Conservation (phyloP, 257 asterid species). For the Fraxinus anomala region DNA sequence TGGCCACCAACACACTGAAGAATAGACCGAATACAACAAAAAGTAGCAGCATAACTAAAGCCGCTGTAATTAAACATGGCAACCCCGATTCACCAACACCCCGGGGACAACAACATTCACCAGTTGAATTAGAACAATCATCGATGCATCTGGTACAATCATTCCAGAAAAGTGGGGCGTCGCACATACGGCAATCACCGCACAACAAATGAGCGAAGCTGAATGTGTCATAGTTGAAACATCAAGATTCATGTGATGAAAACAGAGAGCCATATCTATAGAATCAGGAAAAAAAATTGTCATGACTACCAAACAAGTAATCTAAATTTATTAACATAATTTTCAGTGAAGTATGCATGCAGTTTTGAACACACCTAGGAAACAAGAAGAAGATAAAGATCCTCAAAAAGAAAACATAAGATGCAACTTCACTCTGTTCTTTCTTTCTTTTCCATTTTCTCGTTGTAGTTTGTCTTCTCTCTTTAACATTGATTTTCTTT, state of each 20-base stretch:
- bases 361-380: too few species aligned
- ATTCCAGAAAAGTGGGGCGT: constrained; percentile 42
- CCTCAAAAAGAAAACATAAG: too few species aligned
- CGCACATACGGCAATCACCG: not conserved
- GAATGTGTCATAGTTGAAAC: not conserved
- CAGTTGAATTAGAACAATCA: constrained; percentile 79
- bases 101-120: constrained; percentile 89
- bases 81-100: constrained; percentile 96
- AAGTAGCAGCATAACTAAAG: constrained; percentile 73
- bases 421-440: too few species aligned
- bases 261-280: not conserved
- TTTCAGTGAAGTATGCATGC: too few species aligned
- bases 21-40: constrained; percentile 87
- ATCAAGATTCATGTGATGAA: not conserved
- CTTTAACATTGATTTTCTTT: too few species aligned
- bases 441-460: too few species aligned
- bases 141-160: constrained; percentile 78
- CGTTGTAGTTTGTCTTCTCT: too few species aligned
- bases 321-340: too few species aligned
- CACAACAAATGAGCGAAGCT: constrained; percentile 3
- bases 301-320: too few species aligned
- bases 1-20: constrained; percentile 84
- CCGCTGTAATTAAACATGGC: constrained; percentile 66
- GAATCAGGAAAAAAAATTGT: too few species aligned
- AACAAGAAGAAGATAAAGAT: too few species aligned